phyloP scores from a whole-genome alignment of 257 asterid species.

The Solanum ossicruentum region DNA sequence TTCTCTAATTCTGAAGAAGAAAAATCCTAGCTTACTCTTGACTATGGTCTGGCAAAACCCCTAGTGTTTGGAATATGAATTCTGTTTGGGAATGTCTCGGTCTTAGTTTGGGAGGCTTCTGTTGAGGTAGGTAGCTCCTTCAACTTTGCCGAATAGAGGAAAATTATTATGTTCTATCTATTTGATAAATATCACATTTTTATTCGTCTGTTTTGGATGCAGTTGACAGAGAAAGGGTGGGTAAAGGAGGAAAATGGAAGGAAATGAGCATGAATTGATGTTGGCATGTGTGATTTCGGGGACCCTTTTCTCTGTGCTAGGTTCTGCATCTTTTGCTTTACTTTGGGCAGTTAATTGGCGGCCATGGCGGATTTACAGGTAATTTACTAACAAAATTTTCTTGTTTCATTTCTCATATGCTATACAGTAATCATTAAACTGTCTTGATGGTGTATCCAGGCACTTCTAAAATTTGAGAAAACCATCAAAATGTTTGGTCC shows the following conservation, averaged over 20 bases:
- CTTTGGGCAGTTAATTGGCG: slow-evolving; percentile 99
- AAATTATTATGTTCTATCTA: neutral
- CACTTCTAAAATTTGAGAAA: neutral
- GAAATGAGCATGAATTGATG: slow-evolving; percentile 47
- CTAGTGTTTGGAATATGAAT: neutral
- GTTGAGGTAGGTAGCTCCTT: neutral
- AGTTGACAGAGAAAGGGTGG: slow-evolving; percentile 24
- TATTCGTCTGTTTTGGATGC: neutral
- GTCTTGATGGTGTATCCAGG: neutral
- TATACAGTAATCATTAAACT: neutral
- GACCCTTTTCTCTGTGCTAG: slow-evolving; percentile 61
- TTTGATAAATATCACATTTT: neutral
- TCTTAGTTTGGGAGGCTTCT: neutral
- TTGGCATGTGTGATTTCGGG: slow-evolving; percentile 86
- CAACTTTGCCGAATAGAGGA: neutral
- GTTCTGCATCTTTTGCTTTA: slow-evolving; percentile 72
- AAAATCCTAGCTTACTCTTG: neutral
- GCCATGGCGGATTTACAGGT: slow-evolving; percentile 99
- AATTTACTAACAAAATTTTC: neutral
- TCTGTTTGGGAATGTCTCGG: neutral
- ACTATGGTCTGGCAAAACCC: neutral
- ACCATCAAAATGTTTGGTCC: too few species aligned
- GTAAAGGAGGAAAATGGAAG: slow-evolving; percentile 47
- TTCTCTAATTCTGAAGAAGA: neutral
- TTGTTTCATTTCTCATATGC: neutral